These are phyloP conservation scores for Turnera subulata DNA, from an alignment of 345 rosid genomes.

Conservation along the genomic window DNA sequence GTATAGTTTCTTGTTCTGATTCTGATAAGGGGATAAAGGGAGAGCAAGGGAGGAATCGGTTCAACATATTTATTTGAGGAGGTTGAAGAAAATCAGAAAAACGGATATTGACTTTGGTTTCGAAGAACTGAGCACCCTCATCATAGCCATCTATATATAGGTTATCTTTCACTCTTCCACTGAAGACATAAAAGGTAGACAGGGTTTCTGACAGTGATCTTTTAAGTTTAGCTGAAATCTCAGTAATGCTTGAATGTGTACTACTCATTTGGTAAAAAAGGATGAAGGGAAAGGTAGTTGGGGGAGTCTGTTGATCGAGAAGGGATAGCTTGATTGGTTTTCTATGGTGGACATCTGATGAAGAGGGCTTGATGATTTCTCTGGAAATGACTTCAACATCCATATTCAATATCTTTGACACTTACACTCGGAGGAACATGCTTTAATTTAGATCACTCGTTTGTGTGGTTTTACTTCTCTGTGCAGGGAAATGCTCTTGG, in stretches of 20 bases:
- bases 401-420: no score
- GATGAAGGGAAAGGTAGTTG: neutral
- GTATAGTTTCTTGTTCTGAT: neutral
- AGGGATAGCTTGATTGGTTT: constrained; percentile 10
- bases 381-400: no score
- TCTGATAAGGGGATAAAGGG: neutral
- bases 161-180: constrained; percentile 11
- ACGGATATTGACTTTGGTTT: neutral
- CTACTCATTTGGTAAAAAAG: constrained; percentile 7
- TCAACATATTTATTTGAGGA: neutral
- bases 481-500: no score
- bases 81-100: constrained; percentile 5
- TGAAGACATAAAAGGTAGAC: constrained; percentile 4
- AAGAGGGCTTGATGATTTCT: neutral
- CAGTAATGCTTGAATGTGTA: neutral
- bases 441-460: no score
- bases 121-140: constrained; percentile 5
- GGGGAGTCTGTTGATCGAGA: constrained; percentile 1
- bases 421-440: no score
- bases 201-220: constrained; percentile 11
- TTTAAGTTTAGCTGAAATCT: neutral
- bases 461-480: no score
- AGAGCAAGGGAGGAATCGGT: constrained; percentile 10
- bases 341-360: no score
- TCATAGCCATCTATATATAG: neutral